phyloP scores from a whole-genome alignment of 352 stramenopile species.

The Phytophthora cajani region DNA sequence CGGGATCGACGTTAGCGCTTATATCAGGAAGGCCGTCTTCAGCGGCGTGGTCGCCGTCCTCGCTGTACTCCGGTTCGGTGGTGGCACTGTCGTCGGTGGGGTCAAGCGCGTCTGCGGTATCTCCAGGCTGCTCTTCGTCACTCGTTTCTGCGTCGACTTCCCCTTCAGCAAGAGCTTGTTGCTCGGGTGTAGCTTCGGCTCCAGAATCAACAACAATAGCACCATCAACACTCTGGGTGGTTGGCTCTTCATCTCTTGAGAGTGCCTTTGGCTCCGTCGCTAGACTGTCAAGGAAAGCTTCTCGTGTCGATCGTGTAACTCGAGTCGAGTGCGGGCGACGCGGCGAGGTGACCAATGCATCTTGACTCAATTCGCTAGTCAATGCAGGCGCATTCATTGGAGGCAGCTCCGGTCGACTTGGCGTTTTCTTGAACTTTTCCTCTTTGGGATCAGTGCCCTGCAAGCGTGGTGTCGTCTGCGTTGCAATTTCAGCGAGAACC shows the following conservation, averaged over 20 bases:
- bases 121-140: slow-evolving; percentile 5
- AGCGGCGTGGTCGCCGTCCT: slow-evolving; percentile 9
- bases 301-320: slow-evolving; percentile 19
- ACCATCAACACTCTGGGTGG: background rate
- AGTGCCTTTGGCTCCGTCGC: slow-evolving; percentile 7
- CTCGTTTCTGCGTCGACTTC: background rate
- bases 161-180: slow-evolving; percentile 4
- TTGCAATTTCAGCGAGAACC: slow-evolving; percentile 22
- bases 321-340: slow-evolving; percentile 30
- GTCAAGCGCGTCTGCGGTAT: background rate
- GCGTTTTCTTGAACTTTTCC: background rate
- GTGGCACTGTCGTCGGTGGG: background rate
- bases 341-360: slow-evolving; percentile 14
- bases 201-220: background rate
- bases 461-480: slow-evolving; percentile 28
- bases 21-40: background rate
- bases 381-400: background rate
- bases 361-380: background rate
- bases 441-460: background rate
- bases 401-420: slow-evolving; percentile 9
- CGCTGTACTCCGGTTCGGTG: slow-evolving; percentile 10
- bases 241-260: slow-evolving; percentile 1
- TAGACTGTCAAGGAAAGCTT: slow-evolving; percentile 29
- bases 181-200: background rate
- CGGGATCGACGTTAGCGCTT: background rate